Evolutionary conservation across 192 early-diverging fungal genomes (phyloP).

Genomic region (Backusella psychrophila): DNA sequence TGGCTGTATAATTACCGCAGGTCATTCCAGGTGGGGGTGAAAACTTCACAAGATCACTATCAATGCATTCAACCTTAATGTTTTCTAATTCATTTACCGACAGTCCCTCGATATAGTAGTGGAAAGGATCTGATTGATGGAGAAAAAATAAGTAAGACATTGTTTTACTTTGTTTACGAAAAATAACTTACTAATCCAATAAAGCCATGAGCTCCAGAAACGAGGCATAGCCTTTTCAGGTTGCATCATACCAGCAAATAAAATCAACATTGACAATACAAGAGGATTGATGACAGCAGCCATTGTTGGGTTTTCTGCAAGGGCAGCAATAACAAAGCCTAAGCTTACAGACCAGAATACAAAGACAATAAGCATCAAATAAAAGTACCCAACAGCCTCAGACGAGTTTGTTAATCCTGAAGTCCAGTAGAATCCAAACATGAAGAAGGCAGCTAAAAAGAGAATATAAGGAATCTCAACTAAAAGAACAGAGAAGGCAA

Average conservation of each 20-base stretch:
- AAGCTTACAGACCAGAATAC: constrained; percentile 64
- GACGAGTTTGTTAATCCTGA: constrained; percentile 55
- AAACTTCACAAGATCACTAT: constrained; percentile 53
- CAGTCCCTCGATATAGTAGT: constrained; percentile 65
- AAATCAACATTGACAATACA: constrained; percentile 58
- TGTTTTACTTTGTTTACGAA: background rate
- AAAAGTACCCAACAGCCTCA: constrained; percentile 62
- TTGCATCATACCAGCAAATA: constrained; percentile 74
- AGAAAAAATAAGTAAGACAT: background rate
- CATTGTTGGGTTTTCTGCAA: constrained; percentile 53
- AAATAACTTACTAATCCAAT: constrained; percentile 40
- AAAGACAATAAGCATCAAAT: constrained; percentile 55
- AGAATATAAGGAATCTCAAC: constrained; percentile 70
- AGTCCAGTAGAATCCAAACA: constrained; percentile 75
- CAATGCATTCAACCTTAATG: constrained; percentile 47
- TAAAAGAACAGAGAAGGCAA: constrained; percentile 57
- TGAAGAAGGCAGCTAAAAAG: constrained; percentile 59
- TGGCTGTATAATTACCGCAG: constrained; percentile 51
- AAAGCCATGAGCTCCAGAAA: constrained; percentile 74
- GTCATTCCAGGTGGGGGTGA: constrained; percentile 55
- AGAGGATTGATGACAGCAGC: constrained; percentile 67
- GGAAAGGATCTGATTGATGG: constrained; percentile 57
- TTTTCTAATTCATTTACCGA: constrained; percentile 59
- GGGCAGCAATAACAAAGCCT: constrained; percentile 66
- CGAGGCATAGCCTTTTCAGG: constrained; percentile 56